Evolutionary conservation across 2,329 filamentous ascomycete species (phyloP), one percentile per base, ranked within the genome.

Genomic region (Cladosporium halotolerans): DNA sequence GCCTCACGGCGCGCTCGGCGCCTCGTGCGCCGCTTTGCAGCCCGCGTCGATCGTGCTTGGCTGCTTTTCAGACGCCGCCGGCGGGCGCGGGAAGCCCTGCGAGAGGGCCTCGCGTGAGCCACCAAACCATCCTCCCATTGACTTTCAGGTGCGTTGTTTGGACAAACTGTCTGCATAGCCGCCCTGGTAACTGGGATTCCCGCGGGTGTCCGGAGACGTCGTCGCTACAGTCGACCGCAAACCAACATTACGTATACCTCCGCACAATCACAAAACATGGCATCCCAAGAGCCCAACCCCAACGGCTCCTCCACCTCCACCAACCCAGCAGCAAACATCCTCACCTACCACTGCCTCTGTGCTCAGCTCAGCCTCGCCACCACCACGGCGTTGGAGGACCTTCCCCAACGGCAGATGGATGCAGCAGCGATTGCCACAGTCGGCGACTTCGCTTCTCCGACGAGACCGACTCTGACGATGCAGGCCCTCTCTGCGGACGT

Each of bases 311-410:
- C 40, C 33, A 23, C n/a, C 16, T 18, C 46, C 46, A 43, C 40
- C 31, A 41, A 23, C n/a, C 40, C 36, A 23, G 31, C 39, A 51
- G 50, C 50, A 53, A 46, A 53, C 42, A 53, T 55, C 50, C 18
- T 40, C 66, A 80, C 77, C 55, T 81, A 81, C 69, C 79, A 81
- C 70, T 87, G 84, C 74, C 76, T 84, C 65, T 88, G 84, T 76
- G 81, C 75, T 43, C 78, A 83, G 60, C 78, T 86, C 57, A 71
- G 86, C 52, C 75, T 87, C 57, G 78, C 82, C 18, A 83, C 75
- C 42, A 80, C 79, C 1, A 76, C 79, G 36, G 66, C 73, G 2
- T 70, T 86, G 44, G 57, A 70, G 28, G 59, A 68, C 0, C 74
- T 85, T 9, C 81, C 82, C 1, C 74, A 70, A 7, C 79, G 84